Evolutionary conservation across 768 basidiomycete species (phyloP).

Genomic region (Suillus sp.): DNA sequence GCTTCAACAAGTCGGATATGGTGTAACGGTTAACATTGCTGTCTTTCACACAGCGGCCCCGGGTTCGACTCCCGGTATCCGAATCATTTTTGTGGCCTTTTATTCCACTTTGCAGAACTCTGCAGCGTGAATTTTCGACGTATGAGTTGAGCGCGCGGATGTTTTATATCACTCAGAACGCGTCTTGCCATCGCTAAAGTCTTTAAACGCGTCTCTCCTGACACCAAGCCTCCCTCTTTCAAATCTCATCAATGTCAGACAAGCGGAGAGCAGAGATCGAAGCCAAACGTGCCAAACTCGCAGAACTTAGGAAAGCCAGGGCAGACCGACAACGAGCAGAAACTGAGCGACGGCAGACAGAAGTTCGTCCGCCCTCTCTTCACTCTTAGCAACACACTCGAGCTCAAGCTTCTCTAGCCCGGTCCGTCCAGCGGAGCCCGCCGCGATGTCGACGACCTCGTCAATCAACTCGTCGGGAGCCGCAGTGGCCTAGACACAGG

Average conservation of each 20-base stretch:
- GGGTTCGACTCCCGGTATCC: slow-evolving; percentile 25
- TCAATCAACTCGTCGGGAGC: slow-evolving; percentile 57
- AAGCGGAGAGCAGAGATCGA: slow-evolving; percentile 86
- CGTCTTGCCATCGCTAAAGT: neutral
- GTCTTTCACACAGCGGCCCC: slow-evolving; percentile 25
- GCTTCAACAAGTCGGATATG: slow-evolving; percentile 15
- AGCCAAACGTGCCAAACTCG: slow-evolving; percentile 86
- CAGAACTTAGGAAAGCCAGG: slow-evolving; percentile 77
- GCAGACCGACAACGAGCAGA: slow-evolving; percentile 66
- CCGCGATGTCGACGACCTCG: slow-evolving; percentile 70
- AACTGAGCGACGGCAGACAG: slow-evolving; percentile 37
- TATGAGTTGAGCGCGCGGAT: no score
- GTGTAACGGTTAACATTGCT: slow-evolving; percentile 25
- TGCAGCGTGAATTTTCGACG: no score
- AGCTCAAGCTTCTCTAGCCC: slow-evolving; percentile 28
- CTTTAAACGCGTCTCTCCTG: neutral
- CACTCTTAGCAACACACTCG: slow-evolving; percentile 9
- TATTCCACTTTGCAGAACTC: no score
- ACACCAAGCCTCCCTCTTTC: neutral
- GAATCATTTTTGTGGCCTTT: slow-evolving; percentile 13
- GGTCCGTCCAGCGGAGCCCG: slow-evolving; percentile 46
- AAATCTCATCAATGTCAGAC: slow-evolving; percentile 48
- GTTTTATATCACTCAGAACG: neutral
- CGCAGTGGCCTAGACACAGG: slow-evolving; percentile 56
- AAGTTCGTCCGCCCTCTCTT: slow-evolving; percentile 18